phyloP scores from a whole-genome alignment of 768 basidiomycete genomes.

The Candolleomyces eurysporus region DNA sequence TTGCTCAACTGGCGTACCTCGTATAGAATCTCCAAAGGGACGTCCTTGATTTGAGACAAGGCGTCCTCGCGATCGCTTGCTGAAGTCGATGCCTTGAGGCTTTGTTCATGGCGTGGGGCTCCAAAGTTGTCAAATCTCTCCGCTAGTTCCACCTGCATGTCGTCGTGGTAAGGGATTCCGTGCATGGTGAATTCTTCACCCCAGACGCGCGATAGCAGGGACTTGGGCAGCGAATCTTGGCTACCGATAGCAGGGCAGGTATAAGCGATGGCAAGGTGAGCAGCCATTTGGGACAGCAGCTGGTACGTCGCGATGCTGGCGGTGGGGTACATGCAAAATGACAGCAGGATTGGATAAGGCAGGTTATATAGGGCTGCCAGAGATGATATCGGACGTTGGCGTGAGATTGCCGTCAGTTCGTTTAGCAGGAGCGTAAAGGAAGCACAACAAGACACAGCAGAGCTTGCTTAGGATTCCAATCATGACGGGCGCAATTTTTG shows the following conservation, averaged over 20 bases:
- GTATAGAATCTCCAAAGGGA: conserved; percentile 31
- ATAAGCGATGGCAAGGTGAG: neutral
- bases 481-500: too few species aligned
- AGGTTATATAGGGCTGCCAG: neutral
- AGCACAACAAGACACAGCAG: too few species aligned
- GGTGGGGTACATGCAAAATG: neutral
- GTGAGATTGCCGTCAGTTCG: too few species aligned
- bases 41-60: conserved; percentile 15
- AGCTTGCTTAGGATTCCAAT: too few species aligned
- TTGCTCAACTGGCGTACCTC: conserved; percentile 20
- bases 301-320: neutral
- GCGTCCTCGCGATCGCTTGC: conserved; percentile 5
- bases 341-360: neutral
- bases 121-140: neutral
- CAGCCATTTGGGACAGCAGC: neutral
- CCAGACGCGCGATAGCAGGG: neutral
- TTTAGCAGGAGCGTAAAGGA: too few species aligned
- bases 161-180: neutral
- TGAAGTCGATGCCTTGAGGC: neutral
- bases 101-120: neutral
- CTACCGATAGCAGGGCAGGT: neutral
- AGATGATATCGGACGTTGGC: neutral
- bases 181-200: neutral
- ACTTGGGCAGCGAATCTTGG: neutral
- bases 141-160: neutral